Base-by-base conservation (phyloP, 805 yeast species). In the Suhomyces sp. region DNA sequence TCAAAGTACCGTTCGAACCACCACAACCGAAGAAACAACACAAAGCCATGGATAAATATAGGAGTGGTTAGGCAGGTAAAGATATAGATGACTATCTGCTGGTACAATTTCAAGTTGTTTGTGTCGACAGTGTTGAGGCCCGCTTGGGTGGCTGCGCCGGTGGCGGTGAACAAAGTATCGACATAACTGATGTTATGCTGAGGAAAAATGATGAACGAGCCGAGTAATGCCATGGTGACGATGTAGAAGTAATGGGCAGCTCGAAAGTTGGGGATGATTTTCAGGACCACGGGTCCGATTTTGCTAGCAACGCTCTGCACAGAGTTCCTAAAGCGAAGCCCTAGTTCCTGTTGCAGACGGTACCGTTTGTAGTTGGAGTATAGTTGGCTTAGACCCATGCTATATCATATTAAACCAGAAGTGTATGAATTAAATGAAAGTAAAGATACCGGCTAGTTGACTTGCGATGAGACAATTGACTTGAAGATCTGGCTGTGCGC, bases 1-100 rank as follows among this genome's bases (percentile, higher is more conserved):
- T 90, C 93, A 69, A 94, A 90, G 60, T 86, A 81, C 58, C 90
- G 81, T 66, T 91, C 96, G 69, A 89, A 94, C 90, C 96, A 88
- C 66, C 88, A 89, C 46, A 94, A 73, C 48, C 99, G 79, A 8
- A 92, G 73, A 56, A 90, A 83, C 7, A 90, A 85, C 35, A 94
- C 73, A 1, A 82, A 79, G 0, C 96, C 83, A 66, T 94, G 96
- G 50, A 96, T 89, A 64, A 87, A 86, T 19, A 94, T 88, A 1
- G 98, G 98, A 0, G 96, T 91, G 4, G 96, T 81, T 19, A 90
- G 60, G 57, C 83, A 75, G 27, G 92, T 71, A 2, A 83, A 54
- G 10, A 88, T 57, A 64, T 86, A 90, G 2, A 93, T 68, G 8
- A 80, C 74, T 13, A 91, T 80, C 65, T 93, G 98, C 68, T 94